These are phyloP conservation scores for Teratosphaeriaceae sp. DNA, from an alignment of 2,329 filamentous ascomycete species.

Conservation along the genomic window DNA sequence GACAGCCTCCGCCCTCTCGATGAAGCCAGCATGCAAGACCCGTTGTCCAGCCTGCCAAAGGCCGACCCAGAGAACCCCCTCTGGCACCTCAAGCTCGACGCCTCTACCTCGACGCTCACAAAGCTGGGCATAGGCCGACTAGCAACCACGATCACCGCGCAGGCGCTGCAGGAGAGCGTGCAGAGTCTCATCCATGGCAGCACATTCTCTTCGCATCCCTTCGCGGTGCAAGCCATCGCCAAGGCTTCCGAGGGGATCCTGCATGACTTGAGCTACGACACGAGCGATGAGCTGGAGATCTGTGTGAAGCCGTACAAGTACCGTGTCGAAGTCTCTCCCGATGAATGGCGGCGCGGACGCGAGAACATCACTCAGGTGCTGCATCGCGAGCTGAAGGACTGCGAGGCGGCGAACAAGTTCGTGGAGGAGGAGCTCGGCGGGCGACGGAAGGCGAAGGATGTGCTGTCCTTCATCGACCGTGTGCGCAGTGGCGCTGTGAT, in stretches of 20 bases:
- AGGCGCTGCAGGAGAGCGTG: slow-evolving; percentile 77
- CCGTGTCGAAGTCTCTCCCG: slow-evolving; percentile 87
- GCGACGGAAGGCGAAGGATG: slow-evolving; percentile 77
- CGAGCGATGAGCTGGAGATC: slow-evolving; percentile 95
- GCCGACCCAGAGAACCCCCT: slow-evolving; percentile 78
- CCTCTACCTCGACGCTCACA: slow-evolving; percentile 81
- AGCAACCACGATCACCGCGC: slow-evolving; percentile 84
- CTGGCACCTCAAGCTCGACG: slow-evolving; percentile 92
- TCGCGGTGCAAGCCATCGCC: slow-evolving; percentile 84
- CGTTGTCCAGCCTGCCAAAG: slow-evolving; percentile 65
- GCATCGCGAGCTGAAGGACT: slow-evolving; percentile 81
- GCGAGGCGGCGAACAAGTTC: slow-evolving; percentile 67
- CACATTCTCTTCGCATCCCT: slow-evolving; percentile 84
- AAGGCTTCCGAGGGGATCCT: slow-evolving; percentile 86
- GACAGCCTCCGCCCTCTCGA: slow-evolving; percentile 60
- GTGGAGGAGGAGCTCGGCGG: slow-evolving; percentile 76
- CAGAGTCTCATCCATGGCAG: slow-evolving; percentile 72
- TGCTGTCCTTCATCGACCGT: slow-evolving; percentile 85
- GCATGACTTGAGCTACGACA: slow-evolving; percentile 93
- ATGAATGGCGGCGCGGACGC: slow-evolving; percentile 79
- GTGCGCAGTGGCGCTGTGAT: slow-evolving; percentile 78
- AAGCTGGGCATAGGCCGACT: slow-evolving; percentile 90
- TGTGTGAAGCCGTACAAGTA: slow-evolving; percentile 99
- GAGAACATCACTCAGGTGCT: slow-evolving; percentile 75
- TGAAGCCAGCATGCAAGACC: slow-evolving; percentile 23